Percentiles rank a stretch among this genome's conserved stretches.
Conservation (phyloP, 2,329 filamentous ascomycete species). For the Alternaria sp. region DNA sequence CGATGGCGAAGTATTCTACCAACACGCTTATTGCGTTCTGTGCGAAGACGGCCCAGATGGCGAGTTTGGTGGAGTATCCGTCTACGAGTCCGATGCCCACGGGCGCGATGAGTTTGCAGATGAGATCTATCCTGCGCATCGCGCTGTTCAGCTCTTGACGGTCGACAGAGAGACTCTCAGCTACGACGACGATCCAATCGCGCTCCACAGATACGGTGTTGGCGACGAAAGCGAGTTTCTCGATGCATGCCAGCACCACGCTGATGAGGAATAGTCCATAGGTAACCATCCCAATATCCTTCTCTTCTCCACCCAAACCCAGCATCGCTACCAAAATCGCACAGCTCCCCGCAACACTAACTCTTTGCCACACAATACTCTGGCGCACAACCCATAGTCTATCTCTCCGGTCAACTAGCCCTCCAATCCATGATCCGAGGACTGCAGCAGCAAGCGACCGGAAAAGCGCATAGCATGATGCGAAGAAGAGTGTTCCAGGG, state of each 20-base stretch:
- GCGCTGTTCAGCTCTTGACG: constrained; percentile 59
- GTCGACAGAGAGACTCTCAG: constrained; percentile 42
- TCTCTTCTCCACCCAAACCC: constrained; percentile 5
- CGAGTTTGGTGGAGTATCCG: constrained; percentile 55
- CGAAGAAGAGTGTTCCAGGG: constrained; percentile 65
- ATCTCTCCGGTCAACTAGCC: constrained; percentile 62
- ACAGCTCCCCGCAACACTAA: constrained; percentile 43
- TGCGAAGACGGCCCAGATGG: constrained; percentile 58
- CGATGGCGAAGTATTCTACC: constrained; percentile 63
- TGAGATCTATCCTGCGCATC: constrained; percentile 66
- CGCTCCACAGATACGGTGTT: constrained; percentile 74
- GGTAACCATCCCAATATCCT: constrained; percentile 18
- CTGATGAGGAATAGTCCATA: constrained; percentile 41
- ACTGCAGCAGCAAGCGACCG: constrained; percentile 65
- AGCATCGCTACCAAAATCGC: constrained; percentile 32
- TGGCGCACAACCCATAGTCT: constrained; percentile 49
- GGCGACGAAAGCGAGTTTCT: constrained; percentile 70
- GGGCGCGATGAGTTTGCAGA: constrained; percentile 64
- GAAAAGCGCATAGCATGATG: constrained; percentile 72
- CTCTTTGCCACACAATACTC: constrained; percentile 50
- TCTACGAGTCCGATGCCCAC: constrained; percentile 60
- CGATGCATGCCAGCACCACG: constrained; percentile 68
- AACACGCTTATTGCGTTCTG: constrained; percentile 59
- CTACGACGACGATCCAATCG: constrained; percentile 70
- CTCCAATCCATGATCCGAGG: constrained; percentile 65